Evolutionary conservation across 768 basidiomycete genomes (phyloP), one percentile per base, ranked within the genome.

Genomic region (Amanita fuliginea): DNA sequence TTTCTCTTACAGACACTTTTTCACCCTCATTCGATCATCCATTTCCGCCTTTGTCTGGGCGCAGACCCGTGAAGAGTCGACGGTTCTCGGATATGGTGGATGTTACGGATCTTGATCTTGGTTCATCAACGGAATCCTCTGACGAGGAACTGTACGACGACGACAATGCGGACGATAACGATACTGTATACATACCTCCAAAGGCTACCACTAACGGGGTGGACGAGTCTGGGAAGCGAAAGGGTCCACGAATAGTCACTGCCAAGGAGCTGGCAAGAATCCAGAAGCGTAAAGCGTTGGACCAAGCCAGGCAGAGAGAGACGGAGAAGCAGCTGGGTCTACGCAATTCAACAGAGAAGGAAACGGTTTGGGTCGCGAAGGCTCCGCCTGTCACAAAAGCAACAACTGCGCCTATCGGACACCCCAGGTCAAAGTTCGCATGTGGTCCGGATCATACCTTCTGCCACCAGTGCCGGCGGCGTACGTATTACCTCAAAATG

Each of bases 381-480:
- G 37, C 33, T 18, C 26, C 35, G 35, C 28, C 46, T 47, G 16
- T 16, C 3, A 21, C 18, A 18, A 19, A 4, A 0, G 14, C 21
- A 8, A 13, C 9, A 8, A 39, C 4, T 16, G 11, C 10, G 33
- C 22, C 32, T 18, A 33, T 24, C 28, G 19, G 45, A 53, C 5
- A 56, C 51, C 56, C 53, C 44, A 6, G 13, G 28, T 26, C 55
- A 51, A 21, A 26, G 32, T 16, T 16, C 33, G n/a, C 36, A 1
- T 36, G 40, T 3, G 42, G 40, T 43, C n/a, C 49, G n/a, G 49
- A 42, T 8, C 32, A 51, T 0, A 35, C 43, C 4, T 59, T 53
- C 47, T 64, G 64, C 34, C 61, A 62, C 30, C 61, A 62, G 32
- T 60, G 59, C 30, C 51, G 57, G 14, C 9, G 16, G 18, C 55